phyloP scores from a whole-genome alignment of 495 filamentous ascomycete genomes.

The Neurospora sp. region DNA sequence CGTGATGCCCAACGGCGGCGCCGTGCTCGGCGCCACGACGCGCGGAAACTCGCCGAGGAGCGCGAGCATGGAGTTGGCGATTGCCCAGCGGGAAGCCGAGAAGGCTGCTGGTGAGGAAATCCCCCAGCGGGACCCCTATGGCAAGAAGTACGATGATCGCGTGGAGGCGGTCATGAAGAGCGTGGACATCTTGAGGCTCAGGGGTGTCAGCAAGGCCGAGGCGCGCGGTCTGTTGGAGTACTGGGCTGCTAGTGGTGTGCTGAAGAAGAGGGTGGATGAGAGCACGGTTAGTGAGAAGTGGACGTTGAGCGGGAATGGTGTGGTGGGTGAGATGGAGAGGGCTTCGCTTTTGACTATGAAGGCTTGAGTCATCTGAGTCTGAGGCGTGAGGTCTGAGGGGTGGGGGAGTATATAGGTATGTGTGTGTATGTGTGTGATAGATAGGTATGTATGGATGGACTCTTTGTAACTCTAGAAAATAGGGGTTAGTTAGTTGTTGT shows the following conservation, averaged over 20 bases:
- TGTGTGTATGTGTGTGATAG: neutral
- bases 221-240: constrained; percentile 82
- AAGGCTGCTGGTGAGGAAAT: constrained; percentile 9
- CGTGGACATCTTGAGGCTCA: constrained; percentile 40
- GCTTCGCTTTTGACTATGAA: constrained; percentile 43
- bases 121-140: constrained; percentile 52
- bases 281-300: constrained; percentile 72
- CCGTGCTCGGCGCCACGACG: constrained; percentile 63
- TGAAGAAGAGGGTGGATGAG: constrained; percentile 60
- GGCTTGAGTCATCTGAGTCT: constrained; percentile 6
- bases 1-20: constrained; percentile 64
- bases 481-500: neutral
- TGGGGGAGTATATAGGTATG: neutral
- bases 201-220: constrained; percentile 62
- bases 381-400: neutral
- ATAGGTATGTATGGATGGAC: neutral
- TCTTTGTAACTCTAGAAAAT: neutral
- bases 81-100: constrained; percentile 42
- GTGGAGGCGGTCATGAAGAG: constrained; percentile 49
- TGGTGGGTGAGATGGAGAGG: constrained; percentile 74
- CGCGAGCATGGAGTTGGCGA: constrained; percentile 54
- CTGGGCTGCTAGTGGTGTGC: constrained; percentile 76
- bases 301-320: constrained; percentile 69
- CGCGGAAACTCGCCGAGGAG: constrained; percentile 51
- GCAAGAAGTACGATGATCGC: constrained; percentile 53